phyloP scores from a whole-genome alignment of 78 protist species.

The Protostelium mycophagum region DNA sequence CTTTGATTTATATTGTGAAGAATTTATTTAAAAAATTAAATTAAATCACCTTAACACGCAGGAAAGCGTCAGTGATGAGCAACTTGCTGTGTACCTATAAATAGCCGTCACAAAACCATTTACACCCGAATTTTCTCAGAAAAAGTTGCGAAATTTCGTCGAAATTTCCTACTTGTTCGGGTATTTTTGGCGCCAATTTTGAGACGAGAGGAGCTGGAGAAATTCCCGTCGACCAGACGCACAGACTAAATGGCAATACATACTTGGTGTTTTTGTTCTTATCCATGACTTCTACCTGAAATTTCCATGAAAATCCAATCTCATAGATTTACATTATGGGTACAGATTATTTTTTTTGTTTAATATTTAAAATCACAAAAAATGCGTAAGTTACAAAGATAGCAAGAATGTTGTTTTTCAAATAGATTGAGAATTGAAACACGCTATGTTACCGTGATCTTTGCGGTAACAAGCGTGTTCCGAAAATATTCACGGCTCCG shows the following conservation, averaged over 20 bases:
- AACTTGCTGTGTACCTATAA: background rate
- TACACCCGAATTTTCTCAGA: too few relatives aligned
- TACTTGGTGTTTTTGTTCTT: constrained; percentile 2
- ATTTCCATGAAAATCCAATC: too few relatives aligned
- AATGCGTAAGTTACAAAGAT: background rate
- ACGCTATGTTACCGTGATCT: too few relatives aligned
- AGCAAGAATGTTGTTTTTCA: too few relatives aligned
- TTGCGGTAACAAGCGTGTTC: too few relatives aligned
- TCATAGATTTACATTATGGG: too few relatives aligned
- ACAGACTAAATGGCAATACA: constrained; percentile 63
- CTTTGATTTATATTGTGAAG: too few relatives aligned
- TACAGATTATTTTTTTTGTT: constrained; percentile 8
- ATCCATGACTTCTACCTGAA: constrained; percentile 5
- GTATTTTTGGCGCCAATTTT: background rate
- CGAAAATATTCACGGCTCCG: background rate
- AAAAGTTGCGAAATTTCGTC: background rate
- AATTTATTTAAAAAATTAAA: background rate
- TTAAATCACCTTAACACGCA: background rate
- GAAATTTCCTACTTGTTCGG: background rate
- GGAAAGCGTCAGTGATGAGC: background rate
- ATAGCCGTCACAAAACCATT: constrained; percentile 9
- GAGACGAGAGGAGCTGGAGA: constrained; percentile 25
- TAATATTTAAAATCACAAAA: constrained; percentile 8
- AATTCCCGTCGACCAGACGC: constrained; percentile 72
- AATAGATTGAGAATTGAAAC: too few relatives aligned